Evolutionary conservation across 345 rosid species (phyloP).

Genomic region (Linum tenue): DNA sequence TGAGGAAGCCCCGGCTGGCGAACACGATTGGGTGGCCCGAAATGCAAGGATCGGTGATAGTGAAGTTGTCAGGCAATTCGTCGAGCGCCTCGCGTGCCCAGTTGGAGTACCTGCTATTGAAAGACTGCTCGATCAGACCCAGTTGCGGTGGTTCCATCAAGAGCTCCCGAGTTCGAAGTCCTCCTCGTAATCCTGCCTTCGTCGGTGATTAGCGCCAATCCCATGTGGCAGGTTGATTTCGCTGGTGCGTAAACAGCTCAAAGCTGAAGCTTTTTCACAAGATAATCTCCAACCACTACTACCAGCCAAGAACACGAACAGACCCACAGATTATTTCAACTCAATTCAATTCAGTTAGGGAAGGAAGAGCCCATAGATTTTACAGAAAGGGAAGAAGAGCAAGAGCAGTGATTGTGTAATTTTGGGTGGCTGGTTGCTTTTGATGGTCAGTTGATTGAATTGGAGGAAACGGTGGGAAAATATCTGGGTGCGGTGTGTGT

Average conservation of each 20-base stretch:
- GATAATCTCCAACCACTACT: too few species aligned
- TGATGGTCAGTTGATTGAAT: background rate
- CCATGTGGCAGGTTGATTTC: conserved; percentile 37
- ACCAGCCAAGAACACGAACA: background rate
- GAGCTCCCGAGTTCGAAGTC: conserved; percentile 16
- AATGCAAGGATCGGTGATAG: conserved; percentile 75
- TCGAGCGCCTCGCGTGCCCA: conserved; percentile 61
- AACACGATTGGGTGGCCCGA: conserved; percentile 87
- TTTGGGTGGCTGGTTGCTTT: too few species aligned
- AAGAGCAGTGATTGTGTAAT: too few species aligned
- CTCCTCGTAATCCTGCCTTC: background rate
- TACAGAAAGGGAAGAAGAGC: too few species aligned
- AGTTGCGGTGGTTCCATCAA: conserved; percentile 46
- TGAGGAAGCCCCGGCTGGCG: conserved; percentile 66
- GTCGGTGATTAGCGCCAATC: conserved; percentile 31
- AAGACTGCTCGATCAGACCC: conserved; percentile 44
- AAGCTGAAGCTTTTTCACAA: too few species aligned
- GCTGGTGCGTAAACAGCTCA: too few species aligned
- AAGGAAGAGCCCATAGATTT: background rate
- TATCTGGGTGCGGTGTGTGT: background rate
- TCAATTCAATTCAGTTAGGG: background rate
- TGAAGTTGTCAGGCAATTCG: conserved; percentile 65
- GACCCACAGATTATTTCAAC: background rate
- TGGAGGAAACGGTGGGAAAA: background rate
- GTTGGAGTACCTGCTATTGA: conserved; percentile 40